Base-by-base conservation (phyloP, 2,329 filamentous ascomycete genomes). In the Colletotrichum simmondsii region DNA sequence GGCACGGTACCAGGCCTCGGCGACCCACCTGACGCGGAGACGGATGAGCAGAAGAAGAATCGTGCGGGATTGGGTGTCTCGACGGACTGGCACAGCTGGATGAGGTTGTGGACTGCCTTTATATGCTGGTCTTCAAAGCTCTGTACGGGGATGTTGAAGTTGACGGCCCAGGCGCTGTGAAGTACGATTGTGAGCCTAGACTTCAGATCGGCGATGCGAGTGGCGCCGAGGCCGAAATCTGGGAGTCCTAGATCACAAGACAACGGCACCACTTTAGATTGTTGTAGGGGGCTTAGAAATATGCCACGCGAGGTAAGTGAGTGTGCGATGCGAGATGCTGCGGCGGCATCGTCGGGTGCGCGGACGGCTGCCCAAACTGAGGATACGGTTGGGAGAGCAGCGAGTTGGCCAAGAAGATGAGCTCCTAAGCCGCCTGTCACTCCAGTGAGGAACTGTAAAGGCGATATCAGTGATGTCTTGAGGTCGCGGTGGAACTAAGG, bases 361-460 rank as follows among this genome's bases (percentile, higher is more conserved):
- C 87, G 83, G n/a, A 88, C 86, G 16, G 42, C 19, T n/a, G 42
- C 42, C 42, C 42, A 49, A 8, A 49, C 42, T 49, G 81, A 80
- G 32, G 82, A 83, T 16, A 93, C 85, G 42, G 90, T 89, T 11
- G 42, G 42, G 19, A 88, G 84, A 1, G 88, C 84, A 2, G 89
- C 87, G 2, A 93, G 84, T 16, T 91, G 86, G 0, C 3, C 42
- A 19, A 91, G 83, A 0, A 91, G 81, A 66, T 91, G 88, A 0
- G 89, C 86, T 4, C 91, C 91, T 0, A 92, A 81, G 5, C 88
- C 89, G 1, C 91, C 91, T 0, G 91, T 92, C 0, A 87, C 87
- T 8, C 91, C 91, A 1, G 91, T 92, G 11, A 92, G 79, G 12
- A 91, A 75, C 79, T 83, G 14, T 61, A 56, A 37, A 28, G 2